Percentiles rank a stretch among this genome's conserved stretches.
Evolutionary conservation across 768 basidiomycete species (phyloP).

Genomic region (Amyloporia xantha): DNA sequence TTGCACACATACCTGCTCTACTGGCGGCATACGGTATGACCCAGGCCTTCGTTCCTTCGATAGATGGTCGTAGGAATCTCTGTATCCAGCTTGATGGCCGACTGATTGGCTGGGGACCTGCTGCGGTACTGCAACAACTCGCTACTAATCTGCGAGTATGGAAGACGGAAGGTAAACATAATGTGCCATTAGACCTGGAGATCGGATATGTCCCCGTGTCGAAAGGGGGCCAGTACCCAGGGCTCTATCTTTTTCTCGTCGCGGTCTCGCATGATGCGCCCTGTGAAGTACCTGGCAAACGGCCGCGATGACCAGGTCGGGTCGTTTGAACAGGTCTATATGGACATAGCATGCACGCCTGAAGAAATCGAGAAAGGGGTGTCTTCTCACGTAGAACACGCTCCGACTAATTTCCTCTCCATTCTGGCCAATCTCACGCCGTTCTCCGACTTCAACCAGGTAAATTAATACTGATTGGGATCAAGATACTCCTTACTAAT

Average conservation of each 20-base stretch:
- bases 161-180: conserved; percentile 85
- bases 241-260: conserved; percentile 88
- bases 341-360: conserved; percentile 92
- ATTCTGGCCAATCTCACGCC: conserved; percentile 97
- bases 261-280: conserved; percentile 93
- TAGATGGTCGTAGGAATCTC: conserved; percentile 77
- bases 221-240: conserved; percentile 94
- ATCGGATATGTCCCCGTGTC: conserved; percentile 83
- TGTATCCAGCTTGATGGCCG: conserved; percentile 94
- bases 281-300: conserved; percentile 87
- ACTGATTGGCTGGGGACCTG: conserved; percentile 89
- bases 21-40: conserved; percentile 92
- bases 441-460: conserved; percentile 99
- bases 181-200: conserved; percentile 89
- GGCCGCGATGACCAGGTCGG: conserved; percentile 86
- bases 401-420: conserved; percentile 92
- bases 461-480: conserved; percentile 21
- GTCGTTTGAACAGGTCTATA: conserved; percentile 97
- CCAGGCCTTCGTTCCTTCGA: conserved; percentile 69
- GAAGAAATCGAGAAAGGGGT: conserved; percentile 70
- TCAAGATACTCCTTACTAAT: not conserved
- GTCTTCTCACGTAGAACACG: conserved; percentile 89
- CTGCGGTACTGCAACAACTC: conserved; percentile 65
- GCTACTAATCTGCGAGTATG: conserved; percentile 83
- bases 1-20: conserved; percentile 74